A percentile compares a stretch with the other conserved stretches of the same genome.
These are phyloP conservation scores for Polytrichum formosum DNA, from an alignment of 225 moss, liverwort and hornwort genomes.

Conservation along the genomic window DNA sequence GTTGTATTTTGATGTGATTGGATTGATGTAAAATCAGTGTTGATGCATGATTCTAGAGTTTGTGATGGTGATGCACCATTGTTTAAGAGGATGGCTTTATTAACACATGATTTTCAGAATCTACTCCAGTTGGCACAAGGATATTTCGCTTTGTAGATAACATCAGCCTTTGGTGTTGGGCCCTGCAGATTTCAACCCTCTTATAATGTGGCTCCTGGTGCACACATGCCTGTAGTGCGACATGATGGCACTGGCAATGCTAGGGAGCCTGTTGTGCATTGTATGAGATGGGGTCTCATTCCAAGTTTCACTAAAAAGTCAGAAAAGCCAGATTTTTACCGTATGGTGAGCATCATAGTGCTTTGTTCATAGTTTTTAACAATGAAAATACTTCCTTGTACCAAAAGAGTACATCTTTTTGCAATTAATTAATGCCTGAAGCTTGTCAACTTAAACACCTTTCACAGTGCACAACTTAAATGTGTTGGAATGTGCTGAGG, in stretches of 20 bases:
- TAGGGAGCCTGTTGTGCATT: conserved; percentile 75
- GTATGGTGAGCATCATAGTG: conserved; percentile 60
- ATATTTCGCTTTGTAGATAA: too few relatives aligned
- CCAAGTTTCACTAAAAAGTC: conserved; percentile 86
- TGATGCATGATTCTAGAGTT: too few relatives aligned
- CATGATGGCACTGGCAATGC: conserved; percentile 39
- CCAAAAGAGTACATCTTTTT: too few relatives aligned
- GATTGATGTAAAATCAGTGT: too few relatives aligned
- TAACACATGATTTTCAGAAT: too few relatives aligned
- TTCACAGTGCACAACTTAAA: neutral
- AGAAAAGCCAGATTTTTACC: conserved; percentile 83
- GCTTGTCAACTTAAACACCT: too few relatives aligned
- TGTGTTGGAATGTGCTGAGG: neutral
- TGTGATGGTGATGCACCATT: too few relatives aligned
- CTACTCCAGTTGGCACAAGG: too few relatives aligned
- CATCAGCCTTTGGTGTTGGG: neutral
- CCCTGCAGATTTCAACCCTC: conserved; percentile 76
- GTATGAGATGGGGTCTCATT: conserved; percentile 96
- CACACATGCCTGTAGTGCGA: conserved; percentile 86
- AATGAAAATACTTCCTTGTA: too few relatives aligned
- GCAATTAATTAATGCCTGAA: too few relatives aligned
- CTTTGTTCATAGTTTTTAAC: neutral
- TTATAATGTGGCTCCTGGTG: conserved; percentile 85
- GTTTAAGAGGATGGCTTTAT: too few relatives aligned
- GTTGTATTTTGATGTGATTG: too few relatives aligned